Evolutionary conservation across 495 filamentous ascomycete species (phyloP).

Genomic region (Xylaria scruposa): DNA sequence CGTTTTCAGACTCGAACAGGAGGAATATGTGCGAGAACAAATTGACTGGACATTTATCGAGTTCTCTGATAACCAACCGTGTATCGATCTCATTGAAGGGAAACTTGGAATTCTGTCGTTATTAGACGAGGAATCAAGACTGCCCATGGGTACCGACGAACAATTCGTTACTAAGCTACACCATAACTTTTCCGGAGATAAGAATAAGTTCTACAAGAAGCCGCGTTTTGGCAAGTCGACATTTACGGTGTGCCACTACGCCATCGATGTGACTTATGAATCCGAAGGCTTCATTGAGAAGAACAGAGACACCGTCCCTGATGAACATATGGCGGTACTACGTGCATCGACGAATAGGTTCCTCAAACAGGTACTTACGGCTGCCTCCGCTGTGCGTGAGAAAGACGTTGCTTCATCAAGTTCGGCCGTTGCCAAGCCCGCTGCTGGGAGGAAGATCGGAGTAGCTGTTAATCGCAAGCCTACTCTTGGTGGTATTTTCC

Average conservation of each 20-base stretch:
- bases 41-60: constrained; percentile 99
- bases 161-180: constrained; percentile 98
- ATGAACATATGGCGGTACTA: constrained; percentile 95
- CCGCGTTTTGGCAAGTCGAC: constrained; percentile 96
- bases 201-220: constrained; percentile 98
- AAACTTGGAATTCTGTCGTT: constrained; percentile 93
- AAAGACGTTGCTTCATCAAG: constrained; percentile 77
- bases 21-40: constrained; percentile 95
- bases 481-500: constrained; percentile 97
- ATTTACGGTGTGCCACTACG: constrained; percentile 99
- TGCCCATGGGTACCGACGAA: constrained; percentile 97
- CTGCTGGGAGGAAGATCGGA: constrained; percentile 80
- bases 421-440: constrained; percentile 71
- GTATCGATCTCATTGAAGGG: constrained; percentile 97
- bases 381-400: constrained; percentile 84
- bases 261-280: constrained; percentile 97
- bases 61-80: constrained; percentile 99
- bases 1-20: constrained; percentile 99
- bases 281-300: constrained; percentile 99
- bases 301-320: constrained; percentile 97
- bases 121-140: constrained; percentile 92
- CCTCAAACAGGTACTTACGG: constrained; percentile 81
- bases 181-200: constrained; percentile 88
- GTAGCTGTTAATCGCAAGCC: constrained; percentile 95
- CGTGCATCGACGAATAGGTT: constrained; percentile 85